Evolutionary conservation across 2,329 filamentous ascomycete species (phyloP).

Genomic region (Cryphonectria carpinicola): DNA sequence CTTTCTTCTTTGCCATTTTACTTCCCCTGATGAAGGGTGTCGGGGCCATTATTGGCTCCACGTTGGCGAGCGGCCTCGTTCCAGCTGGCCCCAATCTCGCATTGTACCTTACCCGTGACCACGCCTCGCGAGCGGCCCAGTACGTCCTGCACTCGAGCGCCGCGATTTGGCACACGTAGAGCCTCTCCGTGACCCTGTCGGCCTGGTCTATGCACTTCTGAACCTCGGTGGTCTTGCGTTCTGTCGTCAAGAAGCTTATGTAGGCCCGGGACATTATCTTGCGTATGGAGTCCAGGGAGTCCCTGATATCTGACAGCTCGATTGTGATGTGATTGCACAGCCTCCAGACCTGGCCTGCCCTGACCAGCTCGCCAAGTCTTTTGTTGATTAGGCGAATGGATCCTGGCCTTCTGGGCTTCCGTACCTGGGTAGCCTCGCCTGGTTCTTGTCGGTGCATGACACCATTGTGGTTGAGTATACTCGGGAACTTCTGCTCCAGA

Average conservation of each 20-base stretch:
- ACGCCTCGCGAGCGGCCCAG: not conserved
- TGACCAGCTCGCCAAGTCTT: not conserved
- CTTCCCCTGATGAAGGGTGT: not conserved
- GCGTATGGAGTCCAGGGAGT: not conserved
- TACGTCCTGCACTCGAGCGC: not conserved
- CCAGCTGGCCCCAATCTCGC: too few relatives aligned
- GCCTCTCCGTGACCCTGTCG: not conserved
- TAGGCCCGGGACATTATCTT: not conserved
- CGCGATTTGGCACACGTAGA: not conserved
- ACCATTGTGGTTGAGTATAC: not conserved
- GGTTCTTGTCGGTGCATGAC: not conserved
- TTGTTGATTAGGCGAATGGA: not conserved
- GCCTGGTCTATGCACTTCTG: not conserved
- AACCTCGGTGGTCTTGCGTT: not conserved
- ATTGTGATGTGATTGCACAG: not conserved
- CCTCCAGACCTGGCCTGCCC: not conserved
- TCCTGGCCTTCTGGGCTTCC: not conserved
- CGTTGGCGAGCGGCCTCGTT: not conserved
- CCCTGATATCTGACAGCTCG: not conserved
- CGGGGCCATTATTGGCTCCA: not conserved
- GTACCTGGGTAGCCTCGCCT: not conserved
- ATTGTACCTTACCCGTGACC: not conserved
- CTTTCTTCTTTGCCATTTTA: not conserved
- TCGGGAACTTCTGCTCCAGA: not conserved
- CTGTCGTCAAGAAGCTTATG: not conserved